phyloP scores from a whole-genome alignment of 2,329 filamentous ascomycete species.

The Cucurbitaria berberidis region DNA sequence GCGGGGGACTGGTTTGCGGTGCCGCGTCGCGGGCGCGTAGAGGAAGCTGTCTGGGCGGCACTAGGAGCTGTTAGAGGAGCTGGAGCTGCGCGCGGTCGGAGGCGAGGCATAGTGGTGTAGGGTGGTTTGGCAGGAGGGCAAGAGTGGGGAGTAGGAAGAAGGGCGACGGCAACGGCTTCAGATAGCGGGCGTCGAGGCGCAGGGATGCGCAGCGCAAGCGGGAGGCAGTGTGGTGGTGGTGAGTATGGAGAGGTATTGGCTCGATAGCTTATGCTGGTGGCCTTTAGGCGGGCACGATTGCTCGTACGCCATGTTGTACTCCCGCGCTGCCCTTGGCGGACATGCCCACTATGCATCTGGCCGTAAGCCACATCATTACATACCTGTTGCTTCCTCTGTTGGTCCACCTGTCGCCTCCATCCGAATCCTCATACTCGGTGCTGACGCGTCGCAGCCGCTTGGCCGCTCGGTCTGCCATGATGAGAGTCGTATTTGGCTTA shows the following conservation, averaged over 20 bases:
- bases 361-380: constrained; percentile 43
- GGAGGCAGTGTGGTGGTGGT: constrained; percentile 28
- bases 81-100: constrained; percentile 45
- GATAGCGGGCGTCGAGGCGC: constrained; percentile 20
- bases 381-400: constrained; percentile 40
- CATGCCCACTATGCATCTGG: constrained; percentile 25
- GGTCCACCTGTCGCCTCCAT: constrained; percentile 43
- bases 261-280: constrained; percentile 7
- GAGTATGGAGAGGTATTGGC: constrained; percentile 20
- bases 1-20: constrained; percentile 42
- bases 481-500: background rate
- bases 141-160: constrained; percentile 8
- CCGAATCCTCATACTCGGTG: constrained; percentile 48
- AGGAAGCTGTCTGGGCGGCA: constrained; percentile 45
- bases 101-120: constrained; percentile 42
- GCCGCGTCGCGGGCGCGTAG: constrained; percentile 47
- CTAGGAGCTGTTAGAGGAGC: constrained; percentile 41
- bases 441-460: constrained; percentile 51
- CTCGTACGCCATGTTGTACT: constrained; percentile 22
- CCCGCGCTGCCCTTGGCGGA: constrained; percentile 30
- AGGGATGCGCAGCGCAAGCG: constrained; percentile 25
- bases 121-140: constrained; percentile 6
- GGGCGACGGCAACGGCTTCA: constrained; percentile 21
- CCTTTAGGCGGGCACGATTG: constrained; percentile 14
- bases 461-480: constrained; percentile 41